phyloP scores from a whole-genome alignment of 202 grass and related monocot genomes.

The Dendrocalamus latiflorus region DNA sequence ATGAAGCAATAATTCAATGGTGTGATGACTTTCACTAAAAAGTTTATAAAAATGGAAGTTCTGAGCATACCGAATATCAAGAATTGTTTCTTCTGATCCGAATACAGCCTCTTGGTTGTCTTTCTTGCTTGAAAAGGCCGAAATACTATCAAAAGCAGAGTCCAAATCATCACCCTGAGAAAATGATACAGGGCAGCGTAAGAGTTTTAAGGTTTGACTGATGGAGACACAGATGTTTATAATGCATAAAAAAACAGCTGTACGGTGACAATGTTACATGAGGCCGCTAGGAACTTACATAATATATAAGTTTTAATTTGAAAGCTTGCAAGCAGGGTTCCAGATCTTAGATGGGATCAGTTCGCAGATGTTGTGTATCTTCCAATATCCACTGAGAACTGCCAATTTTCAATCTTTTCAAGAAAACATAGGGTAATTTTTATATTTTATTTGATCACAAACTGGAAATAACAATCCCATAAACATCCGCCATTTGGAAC shows the following conservation, averaged over 20 bases:
- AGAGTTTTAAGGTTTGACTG: background rate
- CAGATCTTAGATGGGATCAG: constrained; percentile 2
- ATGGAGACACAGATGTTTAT: background rate
- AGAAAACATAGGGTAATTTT: background rate
- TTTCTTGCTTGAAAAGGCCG: constrained; percentile 84
- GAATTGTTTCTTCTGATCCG: constrained; percentile 79
- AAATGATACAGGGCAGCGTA: background rate
- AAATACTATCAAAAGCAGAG: constrained; percentile 98
- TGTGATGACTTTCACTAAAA: background rate
- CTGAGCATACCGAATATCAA: constrained; percentile 76
- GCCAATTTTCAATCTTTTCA: background rate
- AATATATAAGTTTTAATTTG: background rate
- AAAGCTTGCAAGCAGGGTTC: constrained; percentile 3
- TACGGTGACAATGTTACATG: background rate
- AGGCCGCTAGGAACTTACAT: background rate
- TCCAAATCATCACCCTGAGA: constrained; percentile 89
- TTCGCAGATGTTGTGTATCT: background rate
- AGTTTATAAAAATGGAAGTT: background rate
- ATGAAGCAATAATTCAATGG: background rate
- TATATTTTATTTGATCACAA: constrained; percentile 17
- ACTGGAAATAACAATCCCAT: background rate
- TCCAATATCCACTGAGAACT: background rate
- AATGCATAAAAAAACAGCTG: background rate
- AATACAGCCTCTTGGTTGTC: constrained; percentile 92
- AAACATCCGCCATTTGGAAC: background rate